Conservation (phyloP, 352 stramenopile genomes). For the Lagenidium giganteum region DNA sequence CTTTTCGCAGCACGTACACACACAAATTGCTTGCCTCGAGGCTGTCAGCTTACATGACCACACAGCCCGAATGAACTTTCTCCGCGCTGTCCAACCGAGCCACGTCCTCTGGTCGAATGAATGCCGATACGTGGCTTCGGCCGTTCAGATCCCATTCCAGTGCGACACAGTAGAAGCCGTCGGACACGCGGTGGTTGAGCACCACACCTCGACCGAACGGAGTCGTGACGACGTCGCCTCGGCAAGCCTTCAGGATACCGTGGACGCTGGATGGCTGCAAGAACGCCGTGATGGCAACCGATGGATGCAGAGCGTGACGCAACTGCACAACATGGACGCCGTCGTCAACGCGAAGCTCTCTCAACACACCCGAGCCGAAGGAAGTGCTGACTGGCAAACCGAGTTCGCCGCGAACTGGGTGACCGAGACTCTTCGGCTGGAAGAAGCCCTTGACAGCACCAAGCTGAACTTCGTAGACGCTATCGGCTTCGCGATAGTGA, state of each 20-base stretch:
- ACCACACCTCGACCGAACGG: slow-evolving; percentile 72
- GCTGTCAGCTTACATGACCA: slow-evolving; percentile 78
- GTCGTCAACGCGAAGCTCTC: slow-evolving; percentile 50
- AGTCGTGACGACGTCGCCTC: slow-evolving; percentile 77
- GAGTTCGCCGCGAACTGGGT: slow-evolving; percentile 44
- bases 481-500: slow-evolving; percentile 30
- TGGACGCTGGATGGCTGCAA: slow-evolving; percentile 52
- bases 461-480: slow-evolving; percentile 57
- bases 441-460: slow-evolving; percentile 45
- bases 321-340: slow-evolving; percentile 69
- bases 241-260: slow-evolving; percentile 51
- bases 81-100: slow-evolving; percentile 48
- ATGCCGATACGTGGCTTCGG: slow-evolving; percentile 51
- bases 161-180: slow-evolving; percentile 67
- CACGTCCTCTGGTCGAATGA: slow-evolving; percentile 50
- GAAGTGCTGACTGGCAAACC: slow-evolving; percentile 61
- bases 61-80: slow-evolving; percentile 51
- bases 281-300: slow-evolving; percentile 46
- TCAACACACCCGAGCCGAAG: slow-evolving; percentile 61
- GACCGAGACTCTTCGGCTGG: slow-evolving; percentile 18
- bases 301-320: slow-evolving; percentile 39
- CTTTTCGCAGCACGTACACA: too few species aligned
- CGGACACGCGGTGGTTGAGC: slow-evolving; percentile 46
- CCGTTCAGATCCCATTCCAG: slow-evolving; percentile 59
- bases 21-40: too few species aligned